These are phyloP conservation scores for Stenogyne calaminthoides DNA, from an alignment of 305 asterid species.

Conservation along the genomic window DNA sequence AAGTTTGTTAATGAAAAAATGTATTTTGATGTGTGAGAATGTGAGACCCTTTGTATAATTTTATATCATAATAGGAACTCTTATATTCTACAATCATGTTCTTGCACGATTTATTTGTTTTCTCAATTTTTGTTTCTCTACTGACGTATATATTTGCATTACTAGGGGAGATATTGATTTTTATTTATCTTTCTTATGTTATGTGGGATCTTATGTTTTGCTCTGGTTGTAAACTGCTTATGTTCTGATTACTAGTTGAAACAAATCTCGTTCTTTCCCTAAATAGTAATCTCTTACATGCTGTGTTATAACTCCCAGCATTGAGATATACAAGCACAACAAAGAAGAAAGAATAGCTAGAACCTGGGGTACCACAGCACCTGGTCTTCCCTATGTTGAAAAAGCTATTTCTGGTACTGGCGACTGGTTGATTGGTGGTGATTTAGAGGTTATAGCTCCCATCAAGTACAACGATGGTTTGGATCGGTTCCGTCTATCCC, in stretches of 20 bases:
- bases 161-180: neutral
- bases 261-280: neutral
- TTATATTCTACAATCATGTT: neutral
- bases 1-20: neutral
- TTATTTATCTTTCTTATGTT: neutral
- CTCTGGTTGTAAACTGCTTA: neutral
- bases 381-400: slow-evolving; percentile 85
- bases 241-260: neutral
- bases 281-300: neutral
- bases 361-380: slow-evolving; percentile 93
- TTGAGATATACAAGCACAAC: slow-evolving; percentile 89
- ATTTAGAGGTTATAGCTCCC: slow-evolving; percentile 76
- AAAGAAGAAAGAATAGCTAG: slow-evolving; percentile 94
- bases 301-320: slow-evolving; percentile 40
- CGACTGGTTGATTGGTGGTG: slow-evolving; percentile 93
- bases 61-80: neutral
- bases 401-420: slow-evolving; percentile 68
- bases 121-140: neutral
- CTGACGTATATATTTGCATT: neutral
- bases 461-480: slow-evolving; percentile 70
- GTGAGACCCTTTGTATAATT: neutral
- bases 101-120: neutral
- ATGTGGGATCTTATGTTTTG: too few species aligned
- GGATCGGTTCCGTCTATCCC: slow-evolving; percentile 85
- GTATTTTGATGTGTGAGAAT: neutral